Conservation (phyloP, 176 grass and related monocot genomes). For the Sorghum bicolor region Sorghum_bicolor_NCBIv3 NC_012872.2:8626501-8627000, state of each 20-base stretch:
- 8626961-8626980: not conserved
- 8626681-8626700: not conserved
- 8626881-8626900: not conserved
- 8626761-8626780: not conserved
- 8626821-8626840: not conserved
- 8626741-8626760: not conserved
- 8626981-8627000: not conserved
- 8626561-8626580: no score
- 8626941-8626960: not conserved
- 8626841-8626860: not conserved
- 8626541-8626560: no score
- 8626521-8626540: no score
- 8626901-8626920: not conserved
- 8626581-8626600: no score
- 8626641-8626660: no score
- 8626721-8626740: not conserved
- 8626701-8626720: not conserved
- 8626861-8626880: not conserved
- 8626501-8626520: no score
- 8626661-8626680: no score
- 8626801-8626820: not conserved
- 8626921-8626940: not conserved
- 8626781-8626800: constrained; percentile 4
- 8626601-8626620: no score
- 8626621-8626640: no score